Base-by-base conservation (phyloP, 257 asterid genomes). In the Jacaranda copaia region DNA sequence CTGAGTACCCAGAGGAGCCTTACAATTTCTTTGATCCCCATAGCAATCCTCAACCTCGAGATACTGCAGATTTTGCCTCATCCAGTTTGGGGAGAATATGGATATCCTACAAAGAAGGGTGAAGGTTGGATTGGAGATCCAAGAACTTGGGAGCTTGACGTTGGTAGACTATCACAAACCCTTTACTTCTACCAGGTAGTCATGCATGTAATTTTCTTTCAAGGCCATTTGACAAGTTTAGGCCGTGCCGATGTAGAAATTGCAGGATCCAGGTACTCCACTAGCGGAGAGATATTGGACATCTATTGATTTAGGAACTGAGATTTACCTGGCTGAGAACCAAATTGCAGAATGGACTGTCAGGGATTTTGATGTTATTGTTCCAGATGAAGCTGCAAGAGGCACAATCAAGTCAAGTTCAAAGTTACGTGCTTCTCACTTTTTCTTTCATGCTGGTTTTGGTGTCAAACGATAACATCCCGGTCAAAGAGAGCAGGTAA, bases 21-120 rank as follows among this genome's bases (percentile, higher is more conserved):
- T 67, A 81, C 39, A 72, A 39, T 70, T 74, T 84, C 61, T 89
- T 92, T 68, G 92, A 89, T 43, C 84, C 92, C 11, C 87, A 77
- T 39, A 86, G 92, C 70, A 87, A 89, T 70, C 92, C 92, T 75
- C 94, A 89, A 51, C 87, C 91, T 53, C 91, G 95, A 89, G 68
- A 89, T 86, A 8, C 40, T 88, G 80, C 95, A 89, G 62, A 74
- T 89, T 43, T 70, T 88, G 71, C 95, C 92, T 48, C 95, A 89
- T 55, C 89, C 86, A 1, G 90, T 83, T 52, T 85, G 94, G 94
- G 90, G 89, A 11, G 81, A 73, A 20, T 89, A 86, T 70, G 95
- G 89, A 1, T 87, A 89, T 70, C 91, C 95, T 4, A 88, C 87
- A 0, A 74, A 42, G 72, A 85, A 84, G 74, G 89, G 91, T 8